These are phyloP conservation scores for Stropharia rugosoannulata DNA, from an alignment of 768 basidiomycete genomes.

Conservation along the genomic window DNA sequence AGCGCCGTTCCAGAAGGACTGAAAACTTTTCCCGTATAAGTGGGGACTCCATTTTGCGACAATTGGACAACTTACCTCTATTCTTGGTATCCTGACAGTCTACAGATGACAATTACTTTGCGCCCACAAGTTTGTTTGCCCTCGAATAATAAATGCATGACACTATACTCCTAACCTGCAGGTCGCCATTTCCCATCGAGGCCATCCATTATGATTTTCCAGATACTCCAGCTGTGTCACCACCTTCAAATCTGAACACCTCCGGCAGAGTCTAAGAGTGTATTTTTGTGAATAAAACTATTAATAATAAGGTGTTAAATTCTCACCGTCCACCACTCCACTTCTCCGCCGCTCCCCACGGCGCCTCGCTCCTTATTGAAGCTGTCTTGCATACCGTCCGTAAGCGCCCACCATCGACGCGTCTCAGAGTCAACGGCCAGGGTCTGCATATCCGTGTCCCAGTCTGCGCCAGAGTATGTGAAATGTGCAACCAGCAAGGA, in stretches of 20 bases:
- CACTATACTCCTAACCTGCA: too few species aligned
- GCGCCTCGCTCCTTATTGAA: constrained; percentile 57
- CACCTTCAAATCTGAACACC: constrained; percentile 69
- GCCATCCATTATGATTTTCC: too few species aligned
- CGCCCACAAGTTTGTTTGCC: too few species aligned
- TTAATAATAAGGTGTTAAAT: neutral
- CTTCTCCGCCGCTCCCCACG: constrained; percentile 61
- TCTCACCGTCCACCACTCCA: constrained; percentile 72
- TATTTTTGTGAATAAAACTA: neutral
- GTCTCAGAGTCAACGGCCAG: constrained; percentile 69
- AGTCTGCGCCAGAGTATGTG: constrained; percentile 71
- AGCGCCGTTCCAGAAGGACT: too few species aligned
- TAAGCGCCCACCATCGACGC: constrained; percentile 75
- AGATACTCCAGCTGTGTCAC: constrained; percentile 1
- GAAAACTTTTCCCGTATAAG: too few species aligned
- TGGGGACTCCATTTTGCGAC: too few species aligned
- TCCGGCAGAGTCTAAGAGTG: constrained; percentile 50
- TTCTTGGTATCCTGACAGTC: too few species aligned
- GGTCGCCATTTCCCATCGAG: too few species aligned
- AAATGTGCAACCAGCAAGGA: constrained; percentile 76
- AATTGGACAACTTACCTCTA: too few species aligned
- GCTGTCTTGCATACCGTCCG: constrained; percentile 77
- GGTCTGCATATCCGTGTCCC: constrained; percentile 61
- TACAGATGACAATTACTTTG: too few species aligned
- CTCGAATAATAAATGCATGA: too few species aligned